These are phyloP conservation scores for Hibiscus mutabilis DNA, from an alignment of 345 rosid species.

Conservation along the genomic window DNA sequence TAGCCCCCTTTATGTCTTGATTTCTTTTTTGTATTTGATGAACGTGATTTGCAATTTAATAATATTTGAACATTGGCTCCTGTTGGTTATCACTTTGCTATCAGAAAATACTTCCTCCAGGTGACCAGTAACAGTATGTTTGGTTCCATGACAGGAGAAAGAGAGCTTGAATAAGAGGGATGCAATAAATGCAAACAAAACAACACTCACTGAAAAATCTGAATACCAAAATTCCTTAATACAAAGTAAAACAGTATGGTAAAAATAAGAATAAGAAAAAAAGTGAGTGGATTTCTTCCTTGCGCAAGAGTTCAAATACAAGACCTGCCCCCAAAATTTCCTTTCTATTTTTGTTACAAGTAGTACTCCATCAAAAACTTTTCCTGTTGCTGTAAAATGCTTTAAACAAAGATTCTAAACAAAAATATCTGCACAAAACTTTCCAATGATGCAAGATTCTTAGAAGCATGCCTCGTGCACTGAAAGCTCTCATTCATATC, in stretches of 20 bases:
- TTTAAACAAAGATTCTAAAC: background rate
- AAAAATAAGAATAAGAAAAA: background rate
- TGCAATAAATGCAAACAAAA: background rate
- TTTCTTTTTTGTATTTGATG: too few relatives aligned
- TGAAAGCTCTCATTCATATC: conserved; percentile 17
- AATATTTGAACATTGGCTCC: too few relatives aligned
- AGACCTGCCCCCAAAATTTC: background rate
- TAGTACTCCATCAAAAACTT: background rate
- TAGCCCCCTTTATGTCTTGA: too few relatives aligned
- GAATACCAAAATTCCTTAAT: background rate
- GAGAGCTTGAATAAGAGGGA: background rate
- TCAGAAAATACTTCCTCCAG: too few relatives aligned
- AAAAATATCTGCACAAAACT: background rate
- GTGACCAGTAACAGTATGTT: conserved; percentile 7
- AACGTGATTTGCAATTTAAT: too few relatives aligned
- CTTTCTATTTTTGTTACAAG: background rate
- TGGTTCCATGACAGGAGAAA: background rate
- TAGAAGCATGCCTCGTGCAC: background rate
- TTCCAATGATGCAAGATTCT: background rate
- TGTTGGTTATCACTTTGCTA: too few relatives aligned
- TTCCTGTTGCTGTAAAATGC: background rate
- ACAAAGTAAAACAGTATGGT: background rate
- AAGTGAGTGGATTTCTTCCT: background rate
- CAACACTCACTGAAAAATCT: background rate
- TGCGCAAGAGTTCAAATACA: background rate